Evolutionary conservation across 2,329 filamentous ascomycete genomes (phyloP).

Genomic region (Huntiella decipiens): DNA sequence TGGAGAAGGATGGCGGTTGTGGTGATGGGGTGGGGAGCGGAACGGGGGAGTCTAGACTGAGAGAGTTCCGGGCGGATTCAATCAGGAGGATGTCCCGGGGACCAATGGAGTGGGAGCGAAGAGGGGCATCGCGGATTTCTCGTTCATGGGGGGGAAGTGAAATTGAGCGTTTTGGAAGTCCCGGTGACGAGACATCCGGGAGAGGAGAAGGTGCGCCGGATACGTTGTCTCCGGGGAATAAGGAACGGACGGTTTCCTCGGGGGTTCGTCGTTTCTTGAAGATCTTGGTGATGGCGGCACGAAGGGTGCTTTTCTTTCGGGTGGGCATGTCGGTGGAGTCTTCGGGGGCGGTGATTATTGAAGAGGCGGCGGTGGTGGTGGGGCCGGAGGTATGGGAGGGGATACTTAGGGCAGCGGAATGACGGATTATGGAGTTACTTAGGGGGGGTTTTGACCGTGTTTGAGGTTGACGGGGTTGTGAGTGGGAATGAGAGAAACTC

Average conservation of each 20-base stretch:
- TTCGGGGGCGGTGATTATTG: conserved; percentile 15
- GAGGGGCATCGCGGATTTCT: conserved; percentile 38
- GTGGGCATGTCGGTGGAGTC: conserved; percentile 20
- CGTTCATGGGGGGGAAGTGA: conserved; percentile 43
- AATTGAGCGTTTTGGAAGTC: conserved; percentile 29
- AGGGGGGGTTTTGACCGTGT: conserved; percentile 2
- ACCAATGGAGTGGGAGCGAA: conserved; percentile 42
- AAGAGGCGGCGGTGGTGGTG: background rate
- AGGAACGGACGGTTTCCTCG: background rate
- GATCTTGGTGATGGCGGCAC: conserved; percentile 34
- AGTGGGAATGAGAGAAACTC: conserved; percentile 6
- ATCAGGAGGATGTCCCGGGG: conserved; percentile 34
- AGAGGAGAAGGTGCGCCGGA: background rate
- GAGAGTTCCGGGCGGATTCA: conserved; percentile 33
- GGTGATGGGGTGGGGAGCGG: background rate
- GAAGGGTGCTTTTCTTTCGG: conserved; percentile 39
- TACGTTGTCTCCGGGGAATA: background rate
- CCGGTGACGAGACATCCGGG: background rate
- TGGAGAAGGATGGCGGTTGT: background rate
- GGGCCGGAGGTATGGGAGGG: background rate
- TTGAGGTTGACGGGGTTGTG: background rate
- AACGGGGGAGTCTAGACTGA: conserved; percentile 23
- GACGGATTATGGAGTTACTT: conserved; percentile 5
- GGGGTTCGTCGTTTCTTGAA: conserved; percentile 35
- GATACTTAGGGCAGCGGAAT: conserved; percentile 7